Conservation (phyloP, 108 stramenopile species). For the Nitzschia sp. region DNA sequence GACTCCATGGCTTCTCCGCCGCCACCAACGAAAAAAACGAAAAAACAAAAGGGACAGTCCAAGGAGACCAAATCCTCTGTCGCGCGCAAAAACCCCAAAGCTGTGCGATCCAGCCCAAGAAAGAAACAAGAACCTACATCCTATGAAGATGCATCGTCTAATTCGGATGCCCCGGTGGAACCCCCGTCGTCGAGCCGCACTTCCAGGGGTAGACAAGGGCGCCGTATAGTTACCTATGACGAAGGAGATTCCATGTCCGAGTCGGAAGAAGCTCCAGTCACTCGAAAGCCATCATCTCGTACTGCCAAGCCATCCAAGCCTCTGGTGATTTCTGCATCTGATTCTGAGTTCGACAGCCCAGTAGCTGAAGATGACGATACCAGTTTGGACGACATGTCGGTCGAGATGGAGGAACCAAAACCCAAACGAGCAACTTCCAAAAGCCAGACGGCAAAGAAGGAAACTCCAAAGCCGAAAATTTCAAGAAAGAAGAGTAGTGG, state of each 20-base stretch:
- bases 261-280: background rate
- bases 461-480: background rate
- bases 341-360: slow-evolving; percentile 7
- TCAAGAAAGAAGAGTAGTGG: background rate
- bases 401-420: background rate
- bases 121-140: slow-evolving; percentile 8
- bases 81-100: background rate
- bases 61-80: background rate
- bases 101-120: background rate
- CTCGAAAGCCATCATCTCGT: slow-evolving; percentile 7
- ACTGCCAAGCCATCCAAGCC: background rate
- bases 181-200: background rate
- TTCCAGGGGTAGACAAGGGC: background rate
- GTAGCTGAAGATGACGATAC: slow-evolving; percentile 4
- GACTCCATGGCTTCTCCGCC: background rate
- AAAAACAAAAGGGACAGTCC: background rate
- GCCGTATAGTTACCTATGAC: background rate
- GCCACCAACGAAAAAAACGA: background rate
- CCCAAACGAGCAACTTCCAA: background rate
- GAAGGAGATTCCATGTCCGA: slow-evolving; percentile 4
- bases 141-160: background rate
- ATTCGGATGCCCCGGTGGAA: slow-evolving; percentile 4
- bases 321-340: background rate
- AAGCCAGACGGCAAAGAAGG: background rate
- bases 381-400: slow-evolving; percentile 3